Base-by-base conservation (phyloP, 2,329 filamentous ascomycete species). In the Apiospora phragmitis region DNA sequence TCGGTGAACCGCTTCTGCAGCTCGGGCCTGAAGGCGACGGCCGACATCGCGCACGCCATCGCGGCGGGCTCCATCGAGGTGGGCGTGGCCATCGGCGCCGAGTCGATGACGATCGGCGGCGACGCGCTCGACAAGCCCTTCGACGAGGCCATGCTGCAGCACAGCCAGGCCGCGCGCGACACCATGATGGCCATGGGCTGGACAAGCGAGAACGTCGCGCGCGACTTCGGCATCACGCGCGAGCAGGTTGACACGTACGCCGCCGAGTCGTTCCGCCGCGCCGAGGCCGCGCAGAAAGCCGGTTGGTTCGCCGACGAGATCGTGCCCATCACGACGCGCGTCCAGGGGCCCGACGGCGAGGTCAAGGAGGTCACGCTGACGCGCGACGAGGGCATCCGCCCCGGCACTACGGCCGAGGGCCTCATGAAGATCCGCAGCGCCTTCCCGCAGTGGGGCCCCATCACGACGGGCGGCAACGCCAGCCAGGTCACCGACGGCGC, bases 171-270 rank as follows among this genome's bases (percentile, higher is more conserved):
- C 79, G 89, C 94, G 0, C 83, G 83, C 65, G 95, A 98, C 84
- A 96, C 94, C 87, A 90, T 95, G 90, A 90, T 94, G 87, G 93
- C 95, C 75, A 99, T 99, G 96, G 96, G 96, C 29, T 97, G 97
- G 89, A 99, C 96, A 3, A 95, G 92, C 71, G 96, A 99, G 86
- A 98, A 98, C 80, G 94, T 99, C 38, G 94, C 92, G 76, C 90
- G 90, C 67, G 96, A 98, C 84, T 98, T 98, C 82, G 89, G 92
- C 79, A 91, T 99, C 80, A 84, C 89, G 2, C 90, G 96, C 72
- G 91, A 95, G 79, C 84, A 85, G 80, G 93, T 98, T 84, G 96
- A 99, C 82, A 85, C 88, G 75, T 98, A 91, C 81, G 94, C 96
- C 0, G 93, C 93, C 12, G 94, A 97, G 85, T 94, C 92, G 65